Percentiles rank a stretch among this genome's conserved stretches.
Evolutionary conservation across 768 basidiomycete species (phyloP).

Genomic region (Naganishia antarctica): DNA sequence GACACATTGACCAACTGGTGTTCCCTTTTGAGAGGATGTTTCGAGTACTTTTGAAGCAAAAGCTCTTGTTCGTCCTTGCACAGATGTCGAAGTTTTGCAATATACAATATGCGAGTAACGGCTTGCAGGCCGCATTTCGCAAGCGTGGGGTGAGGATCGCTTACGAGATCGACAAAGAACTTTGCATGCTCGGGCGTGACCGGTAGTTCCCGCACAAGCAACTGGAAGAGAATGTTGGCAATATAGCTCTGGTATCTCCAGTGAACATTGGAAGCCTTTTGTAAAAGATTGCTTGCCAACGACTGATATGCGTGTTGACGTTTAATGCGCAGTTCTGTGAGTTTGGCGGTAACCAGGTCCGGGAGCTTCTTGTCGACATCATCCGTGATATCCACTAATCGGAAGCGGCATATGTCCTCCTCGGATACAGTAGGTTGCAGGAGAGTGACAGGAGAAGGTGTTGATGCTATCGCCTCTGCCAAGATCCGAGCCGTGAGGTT

Average conservation of each 20-base stretch:
- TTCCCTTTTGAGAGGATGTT: slow-evolving; percentile 63
- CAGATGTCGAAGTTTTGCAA: slow-evolving; percentile 72
- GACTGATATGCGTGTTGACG: slow-evolving; percentile 12
- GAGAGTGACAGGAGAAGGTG: slow-evolving; percentile 4
- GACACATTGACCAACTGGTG: slow-evolving; percentile 56
- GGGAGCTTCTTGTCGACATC: slow-evolving; percentile 3
- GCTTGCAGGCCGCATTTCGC: slow-evolving; percentile 59
- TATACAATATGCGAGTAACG: slow-evolving; percentile 61
- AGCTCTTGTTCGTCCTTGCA: slow-evolving; percentile 60
- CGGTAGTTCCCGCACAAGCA: slow-evolving; percentile 38
- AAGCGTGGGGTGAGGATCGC: slow-evolving; percentile 44
- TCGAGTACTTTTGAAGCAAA: slow-evolving; percentile 59
- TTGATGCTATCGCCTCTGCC: slow-evolving; percentile 6
- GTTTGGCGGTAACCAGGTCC: background rate
- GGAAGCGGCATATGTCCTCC: slow-evolving; percentile 2
- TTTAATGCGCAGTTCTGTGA: slow-evolving; percentile 3
- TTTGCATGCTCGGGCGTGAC: slow-evolving; percentile 37
- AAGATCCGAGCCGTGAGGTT: slow-evolving; percentile 3
- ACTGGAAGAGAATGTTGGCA: slow-evolving; percentile 7
- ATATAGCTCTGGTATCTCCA: slow-evolving; percentile 16
- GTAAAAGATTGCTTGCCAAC: background rate
- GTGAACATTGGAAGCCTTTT: slow-evolving; percentile 9
- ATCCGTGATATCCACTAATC: background rate
- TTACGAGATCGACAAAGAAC: slow-evolving; percentile 36
- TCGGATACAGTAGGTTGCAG: background rate